Evolutionary conservation across 108 stramenopile species (phyloP).

Genomic region (Conticribra guillardii): DNA sequence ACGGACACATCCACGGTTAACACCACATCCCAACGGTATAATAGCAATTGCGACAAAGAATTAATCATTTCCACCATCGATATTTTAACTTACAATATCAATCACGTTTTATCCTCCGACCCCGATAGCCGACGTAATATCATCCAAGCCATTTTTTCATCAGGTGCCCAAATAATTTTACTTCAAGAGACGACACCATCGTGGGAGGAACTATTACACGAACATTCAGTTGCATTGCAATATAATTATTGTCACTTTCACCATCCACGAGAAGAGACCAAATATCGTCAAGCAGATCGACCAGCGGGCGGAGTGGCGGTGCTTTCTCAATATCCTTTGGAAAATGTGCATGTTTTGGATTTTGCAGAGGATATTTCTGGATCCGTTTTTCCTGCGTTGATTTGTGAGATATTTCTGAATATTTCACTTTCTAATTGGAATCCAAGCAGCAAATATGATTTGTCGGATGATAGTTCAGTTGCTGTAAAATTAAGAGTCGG

Average conservation of each 20-base stretch:
- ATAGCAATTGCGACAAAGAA: background rate
- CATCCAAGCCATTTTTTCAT: conserved; percentile 41
- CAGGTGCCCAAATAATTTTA: conserved; percentile 37
- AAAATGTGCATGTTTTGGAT: conserved; percentile 25
- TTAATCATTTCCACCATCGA: conserved; percentile 17
- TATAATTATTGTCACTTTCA: conserved; percentile 31
- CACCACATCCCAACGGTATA: background rate
- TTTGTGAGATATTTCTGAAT: conserved; percentile 20
- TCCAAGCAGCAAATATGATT: no score
- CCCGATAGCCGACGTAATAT: conserved; percentile 16
- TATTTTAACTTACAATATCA: conserved; percentile 47
- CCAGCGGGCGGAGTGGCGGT: conserved; percentile 44
- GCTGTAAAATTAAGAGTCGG: conserved; percentile 7
- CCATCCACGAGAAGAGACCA: conserved; percentile 16
- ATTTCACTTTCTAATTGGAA: no score
- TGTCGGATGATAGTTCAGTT: background rate
- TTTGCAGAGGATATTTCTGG: conserved; percentile 30
- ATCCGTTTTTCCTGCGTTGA: conserved; percentile 46
- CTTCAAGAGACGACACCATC: conserved; percentile 46
- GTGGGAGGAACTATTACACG: conserved; percentile 32
- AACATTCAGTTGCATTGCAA: conserved; percentile 17
- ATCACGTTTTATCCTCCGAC: conserved; percentile 17
- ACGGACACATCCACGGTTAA: no score
- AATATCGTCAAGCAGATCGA: conserved; percentile 14
- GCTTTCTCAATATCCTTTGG: conserved; percentile 39